These are phyloP conservation scores for Colletotrichum sansevieriae DNA, from an alignment of 2,329 filamentous ascomycete genomes.

Conservation along the genomic window DNA sequence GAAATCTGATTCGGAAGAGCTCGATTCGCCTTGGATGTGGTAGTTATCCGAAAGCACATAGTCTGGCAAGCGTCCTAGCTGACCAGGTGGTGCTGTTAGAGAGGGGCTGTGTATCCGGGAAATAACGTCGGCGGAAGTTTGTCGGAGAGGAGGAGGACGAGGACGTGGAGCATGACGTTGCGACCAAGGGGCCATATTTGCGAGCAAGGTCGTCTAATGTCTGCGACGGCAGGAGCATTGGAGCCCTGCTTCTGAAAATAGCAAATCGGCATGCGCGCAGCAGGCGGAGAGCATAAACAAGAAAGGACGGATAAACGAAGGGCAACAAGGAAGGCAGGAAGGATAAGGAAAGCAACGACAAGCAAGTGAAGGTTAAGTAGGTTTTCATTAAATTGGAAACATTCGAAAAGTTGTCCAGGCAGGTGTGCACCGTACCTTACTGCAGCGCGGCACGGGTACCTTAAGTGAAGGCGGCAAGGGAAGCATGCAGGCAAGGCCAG, in stretches of 20 bases:
- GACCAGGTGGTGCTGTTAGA: slow-evolving; percentile 43
- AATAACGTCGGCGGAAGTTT: slow-evolving; percentile 49
- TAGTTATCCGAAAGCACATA: slow-evolving; percentile 44
- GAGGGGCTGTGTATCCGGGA: slow-evolving; percentile 53
- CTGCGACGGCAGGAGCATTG: slow-evolving; percentile 38
- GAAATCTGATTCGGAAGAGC: slow-evolving; percentile 60
- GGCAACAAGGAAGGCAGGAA: background rate
- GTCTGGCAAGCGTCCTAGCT: slow-evolving; percentile 44
- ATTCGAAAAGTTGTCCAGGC: background rate
- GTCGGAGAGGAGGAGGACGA: slow-evolving; percentile 39
- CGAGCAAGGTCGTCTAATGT: slow-evolving; percentile 41
- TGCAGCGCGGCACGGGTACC: slow-evolving; percentile 5
- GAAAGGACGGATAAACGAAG: slow-evolving; percentile 8
- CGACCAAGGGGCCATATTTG: slow-evolving; percentile 52
- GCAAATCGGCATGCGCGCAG: slow-evolving; percentile 18
- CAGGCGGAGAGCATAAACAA: background rate
- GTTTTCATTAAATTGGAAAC: slow-evolving; percentile 23
- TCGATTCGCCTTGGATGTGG: slow-evolving; percentile 53
- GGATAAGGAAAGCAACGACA: background rate
- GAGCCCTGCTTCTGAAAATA: slow-evolving; percentile 7
- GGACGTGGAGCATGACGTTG: slow-evolving; percentile 43
- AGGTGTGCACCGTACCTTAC: background rate
- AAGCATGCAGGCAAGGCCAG: background rate
- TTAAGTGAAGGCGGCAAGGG: background rate
- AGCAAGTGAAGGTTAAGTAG: slow-evolving; percentile 5